Conservation (phyloP, 805 yeast species). For the Candida patagonica region DNA sequence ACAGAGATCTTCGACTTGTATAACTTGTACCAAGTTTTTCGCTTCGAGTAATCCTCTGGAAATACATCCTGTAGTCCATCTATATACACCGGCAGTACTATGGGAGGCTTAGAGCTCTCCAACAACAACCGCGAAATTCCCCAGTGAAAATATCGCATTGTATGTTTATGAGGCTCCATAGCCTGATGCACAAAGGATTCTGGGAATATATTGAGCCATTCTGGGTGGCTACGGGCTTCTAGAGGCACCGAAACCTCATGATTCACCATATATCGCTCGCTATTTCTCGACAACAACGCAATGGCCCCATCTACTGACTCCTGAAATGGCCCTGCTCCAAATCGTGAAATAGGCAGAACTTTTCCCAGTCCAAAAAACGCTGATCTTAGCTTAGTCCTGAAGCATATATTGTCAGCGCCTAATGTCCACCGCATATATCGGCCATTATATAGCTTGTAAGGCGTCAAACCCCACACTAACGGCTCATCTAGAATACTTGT, state of each 20-base stretch:
- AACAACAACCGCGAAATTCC: constrained; percentile 78
- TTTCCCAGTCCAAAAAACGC: constrained; percentile 78
- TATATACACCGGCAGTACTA: constrained; percentile 76
- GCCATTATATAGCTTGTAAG: constrained; percentile 52
- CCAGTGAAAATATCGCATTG: constrained; percentile 95
- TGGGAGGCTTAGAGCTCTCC: constrained; percentile 76
- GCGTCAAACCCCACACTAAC: constrained; percentile 75
- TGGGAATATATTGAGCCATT: constrained; percentile 91
- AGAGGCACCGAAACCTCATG: neutral
- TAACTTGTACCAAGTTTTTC: constrained; percentile 42
- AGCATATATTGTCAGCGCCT: constrained; percentile 89
- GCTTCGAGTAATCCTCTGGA: constrained; percentile 57
- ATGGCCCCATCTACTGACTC: constrained; percentile 82
- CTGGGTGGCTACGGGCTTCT: constrained; percentile 8
- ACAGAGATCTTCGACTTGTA: constrained; percentile 61
- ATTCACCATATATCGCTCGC: constrained; percentile 1
- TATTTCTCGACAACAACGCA: constrained; percentile 45
- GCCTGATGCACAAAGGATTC: constrained; percentile 87
- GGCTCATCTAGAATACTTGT: constrained; percentile 75
- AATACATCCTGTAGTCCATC: constrained; percentile 81
- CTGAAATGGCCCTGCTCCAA: constrained; percentile 92
- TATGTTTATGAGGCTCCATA: constrained; percentile 65
- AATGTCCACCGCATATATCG: constrained; percentile 84
- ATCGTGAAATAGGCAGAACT: constrained; percentile 75
- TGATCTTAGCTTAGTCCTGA: constrained; percentile 29